Evolutionary conservation across 2,329 filamentous ascomycete genomes (phyloP).

Genomic region (Paraphaeosphaeria sporulosa): DNA sequence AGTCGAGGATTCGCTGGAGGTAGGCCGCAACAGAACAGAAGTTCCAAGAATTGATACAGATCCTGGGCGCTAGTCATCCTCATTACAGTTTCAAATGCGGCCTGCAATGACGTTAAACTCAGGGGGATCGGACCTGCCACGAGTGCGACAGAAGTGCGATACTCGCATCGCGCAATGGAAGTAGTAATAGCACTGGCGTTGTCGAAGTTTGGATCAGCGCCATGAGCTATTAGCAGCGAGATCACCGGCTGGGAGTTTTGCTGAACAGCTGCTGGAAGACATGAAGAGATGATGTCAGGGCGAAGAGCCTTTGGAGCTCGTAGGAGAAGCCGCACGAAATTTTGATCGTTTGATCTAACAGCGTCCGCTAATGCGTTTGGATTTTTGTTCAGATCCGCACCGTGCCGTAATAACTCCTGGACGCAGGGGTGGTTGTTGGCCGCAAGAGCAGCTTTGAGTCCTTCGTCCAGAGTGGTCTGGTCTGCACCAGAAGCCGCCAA

Average conservation of each 20-base stretch:
- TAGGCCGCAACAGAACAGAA: constrained; percentile 45
- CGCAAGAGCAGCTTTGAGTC: constrained; percentile 40
- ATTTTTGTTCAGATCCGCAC: constrained; percentile 42
- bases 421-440: constrained; percentile 43
- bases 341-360: constrained; percentile 40
- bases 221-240: constrained; percentile 42
- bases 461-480: constrained; percentile 44
- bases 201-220: constrained; percentile 47
- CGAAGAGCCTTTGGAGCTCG: constrained; percentile 43
- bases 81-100: constrained; percentile 39
- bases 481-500: constrained; percentile 46
- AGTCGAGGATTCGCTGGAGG: constrained; percentile 35
- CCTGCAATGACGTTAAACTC: constrained; percentile 33
- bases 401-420: constrained; percentile 44
- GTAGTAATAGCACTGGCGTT: constrained; percentile 41
- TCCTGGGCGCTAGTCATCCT: constrained; percentile 36
- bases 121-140: constrained; percentile 38
- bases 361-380: constrained; percentile 41
- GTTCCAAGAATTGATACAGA: constrained; percentile 38
- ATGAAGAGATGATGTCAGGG: constrained; percentile 42
- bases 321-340: constrained; percentile 39
- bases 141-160: constrained; percentile 35
- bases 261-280: constrained; percentile 41
- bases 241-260: constrained; percentile 37
- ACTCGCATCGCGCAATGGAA: constrained; percentile 41